Evolutionary conservation across 192 early-diverging fungal species (phyloP).

Genomic region (Allomyces arbusculus): DNA sequence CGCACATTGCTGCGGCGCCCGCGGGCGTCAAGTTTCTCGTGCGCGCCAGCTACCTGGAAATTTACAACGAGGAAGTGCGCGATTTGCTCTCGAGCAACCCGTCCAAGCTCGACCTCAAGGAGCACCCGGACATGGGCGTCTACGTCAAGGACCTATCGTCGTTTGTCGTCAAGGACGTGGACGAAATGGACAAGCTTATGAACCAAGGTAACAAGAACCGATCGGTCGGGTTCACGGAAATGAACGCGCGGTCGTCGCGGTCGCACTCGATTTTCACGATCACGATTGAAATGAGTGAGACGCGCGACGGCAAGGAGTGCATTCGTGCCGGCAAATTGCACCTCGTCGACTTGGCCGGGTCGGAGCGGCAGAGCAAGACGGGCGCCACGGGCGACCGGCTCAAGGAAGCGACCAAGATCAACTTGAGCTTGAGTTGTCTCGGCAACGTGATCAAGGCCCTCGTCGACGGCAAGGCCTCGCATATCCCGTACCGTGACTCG

Average conservation of each 20-base stretch:
- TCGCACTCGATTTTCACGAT: constrained; percentile 44
- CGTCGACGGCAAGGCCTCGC: constrained; percentile 32
- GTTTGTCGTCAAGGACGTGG: constrained; percentile 38
- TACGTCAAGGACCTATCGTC: constrained; percentile 39
- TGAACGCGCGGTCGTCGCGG: constrained; percentile 35
- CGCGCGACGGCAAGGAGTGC: constrained; percentile 27
- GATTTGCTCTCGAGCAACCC: constrained; percentile 30
- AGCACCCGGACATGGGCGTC: constrained; percentile 34
- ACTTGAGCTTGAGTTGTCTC: constrained; percentile 33
- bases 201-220: constrained; percentile 42
- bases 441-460: constrained; percentile 44
- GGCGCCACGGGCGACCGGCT: constrained; percentile 20
- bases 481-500: constrained; percentile 43
- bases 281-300: constrained; percentile 14
- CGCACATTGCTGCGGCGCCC: constrained; percentile 21
- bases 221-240: constrained; percentile 51
- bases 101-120: constrained; percentile 35
- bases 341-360: constrained; percentile 53
- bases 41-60: constrained; percentile 40
- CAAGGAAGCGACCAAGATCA: constrained; percentile 48
- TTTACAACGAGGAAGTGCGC: constrained; percentile 46
- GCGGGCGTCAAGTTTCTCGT: constrained; percentile 30
- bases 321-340: constrained; percentile 38
- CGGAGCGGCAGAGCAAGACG: constrained; percentile 37
- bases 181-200: constrained; percentile 44